phyloP scores from a whole-genome alignment of 345 rosid genomes.

The Punica granatum region DNA sequence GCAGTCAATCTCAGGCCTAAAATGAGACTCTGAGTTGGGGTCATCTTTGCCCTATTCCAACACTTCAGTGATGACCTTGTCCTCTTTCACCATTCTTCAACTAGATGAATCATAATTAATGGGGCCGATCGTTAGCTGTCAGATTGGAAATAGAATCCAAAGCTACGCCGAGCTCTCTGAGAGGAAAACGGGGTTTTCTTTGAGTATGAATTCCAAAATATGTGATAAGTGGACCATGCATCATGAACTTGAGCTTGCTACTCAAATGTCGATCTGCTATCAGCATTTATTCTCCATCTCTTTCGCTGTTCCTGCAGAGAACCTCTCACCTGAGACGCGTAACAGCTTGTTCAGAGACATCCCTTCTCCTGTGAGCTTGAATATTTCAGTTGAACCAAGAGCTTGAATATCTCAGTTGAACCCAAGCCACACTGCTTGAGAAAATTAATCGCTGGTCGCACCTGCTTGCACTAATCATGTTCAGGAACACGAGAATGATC shows the following conservation, averaged over 20 bases:
- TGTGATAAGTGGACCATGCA: background rate
- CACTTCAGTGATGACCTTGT: background rate
- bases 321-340: slow-evolving; percentile 49
- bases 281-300: background rate
- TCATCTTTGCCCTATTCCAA: background rate
- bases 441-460: slow-evolving; percentile 53
- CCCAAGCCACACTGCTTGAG: slow-evolving; percentile 60
- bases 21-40: background rate
- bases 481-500: slow-evolving; percentile 56
- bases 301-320: slow-evolving; percentile 20
- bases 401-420: slow-evolving; percentile 58
- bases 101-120: background rate
- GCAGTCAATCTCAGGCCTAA: background rate
- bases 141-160: background rate
- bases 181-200: no score
- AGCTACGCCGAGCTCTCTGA: background rate
- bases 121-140: background rate
- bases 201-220: background rate
- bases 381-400: slow-evolving; percentile 57
- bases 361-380: slow-evolving; percentile 44
- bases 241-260: background rate
- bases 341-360: slow-evolving; percentile 68
- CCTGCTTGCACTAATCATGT: slow-evolving; percentile 50
- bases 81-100: background rate
- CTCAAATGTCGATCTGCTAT: background rate